Evolutionary conservation across 75 land plant genomes (phyloP), one percentile per base, ranked within the genome.

Genomic region (Chamaecyparis obtusa): DNA sequence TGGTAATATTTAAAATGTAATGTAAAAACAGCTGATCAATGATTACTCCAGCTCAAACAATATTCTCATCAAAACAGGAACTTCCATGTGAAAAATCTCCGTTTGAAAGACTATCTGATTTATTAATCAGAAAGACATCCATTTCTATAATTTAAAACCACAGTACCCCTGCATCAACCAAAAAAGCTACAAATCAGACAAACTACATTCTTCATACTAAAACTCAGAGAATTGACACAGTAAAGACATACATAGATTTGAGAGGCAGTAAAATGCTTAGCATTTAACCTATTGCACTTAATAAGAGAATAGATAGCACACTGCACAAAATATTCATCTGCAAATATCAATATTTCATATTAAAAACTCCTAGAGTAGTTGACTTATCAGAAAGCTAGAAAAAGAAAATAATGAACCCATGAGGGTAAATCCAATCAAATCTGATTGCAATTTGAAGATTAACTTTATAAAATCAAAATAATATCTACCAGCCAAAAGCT

Each of bases 21-120:
- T 78, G 44, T 78, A 16, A 39, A 78, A 78, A 19, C 81, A 78
- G 81, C 81, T 39, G 24, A 39, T 78, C 43, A 78, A 78, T 78
- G 44, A 37, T 78, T 8, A 78, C 24, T 78, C 27, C 9, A 78
- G 44, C 81, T 39, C 81, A 78, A 78, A 19, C 21, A 2, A 19
- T 78, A 27, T 41, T 19, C 81, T 9, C 46, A 21, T 78, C 81
- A 78, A 78, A 78, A 39, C 46, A 39, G 81, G 1, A 39, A 78
- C 81, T 78, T 24, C 43, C 44, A 37, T 17, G 11, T 78, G 44
- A 78, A 24, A 78, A 24, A 13, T 41, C 14, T 78, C 27, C 81
- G 1, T 19, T 78, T 39, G 43, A 76, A 15, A 41, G 46, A 78
- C 9, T 21, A 78, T 78, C 24, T 41, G 43, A 78, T 24, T 32